These are phyloP conservation scores for Pseudophaeomoniella oleicola DNA, from an alignment of 2,329 filamentous ascomycete species.

Conservation along the genomic window DNA sequence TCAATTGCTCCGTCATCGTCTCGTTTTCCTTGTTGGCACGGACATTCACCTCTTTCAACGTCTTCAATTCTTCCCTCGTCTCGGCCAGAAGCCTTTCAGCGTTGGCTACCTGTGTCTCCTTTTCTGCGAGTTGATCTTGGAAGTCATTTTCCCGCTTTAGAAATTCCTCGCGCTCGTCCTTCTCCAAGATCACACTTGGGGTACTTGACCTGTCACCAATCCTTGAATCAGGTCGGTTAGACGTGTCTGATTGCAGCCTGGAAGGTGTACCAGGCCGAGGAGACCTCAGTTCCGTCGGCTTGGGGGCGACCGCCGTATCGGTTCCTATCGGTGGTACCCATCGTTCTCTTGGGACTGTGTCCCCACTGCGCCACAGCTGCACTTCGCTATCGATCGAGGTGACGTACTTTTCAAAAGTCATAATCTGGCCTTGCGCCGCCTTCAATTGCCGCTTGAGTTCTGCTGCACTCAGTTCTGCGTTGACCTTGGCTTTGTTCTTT, in stretches of 20 bases:
- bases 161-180: constrained; percentile 95
- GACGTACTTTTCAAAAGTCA: constrained; percentile 79
- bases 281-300: constrained; percentile 31
- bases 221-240: constrained; percentile 46
- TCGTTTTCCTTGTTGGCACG: constrained; percentile 85
- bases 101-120: constrained; percentile 64
- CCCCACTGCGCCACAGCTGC: constrained; percentile 72
- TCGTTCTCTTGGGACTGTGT: constrained; percentile 72
- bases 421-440: constrained; percentile 81
- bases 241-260: constrained; percentile 32
- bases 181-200: constrained; percentile 76
- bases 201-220: constrained; percentile 74
- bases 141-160: constrained; percentile 89
- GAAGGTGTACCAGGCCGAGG: constrained; percentile 47
- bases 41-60: constrained; percentile 72
- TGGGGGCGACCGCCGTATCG: constrained; percentile 35
- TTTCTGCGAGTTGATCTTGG: constrained; percentile 90
- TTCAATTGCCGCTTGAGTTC: constrained; percentile 88
- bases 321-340: constrained; percentile 59
- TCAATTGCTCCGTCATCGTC: constrained; percentile 67
- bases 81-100: constrained; percentile 70
- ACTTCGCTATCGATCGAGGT: constrained; percentile 72
- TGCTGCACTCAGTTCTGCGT: constrained; percentile 87
- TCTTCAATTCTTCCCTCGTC: constrained; percentile 70
- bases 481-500: constrained; percentile 99